Evolutionary conservation across 345 rosid genomes (phyloP).

Genomic region (Combretum micranthum): DNA sequence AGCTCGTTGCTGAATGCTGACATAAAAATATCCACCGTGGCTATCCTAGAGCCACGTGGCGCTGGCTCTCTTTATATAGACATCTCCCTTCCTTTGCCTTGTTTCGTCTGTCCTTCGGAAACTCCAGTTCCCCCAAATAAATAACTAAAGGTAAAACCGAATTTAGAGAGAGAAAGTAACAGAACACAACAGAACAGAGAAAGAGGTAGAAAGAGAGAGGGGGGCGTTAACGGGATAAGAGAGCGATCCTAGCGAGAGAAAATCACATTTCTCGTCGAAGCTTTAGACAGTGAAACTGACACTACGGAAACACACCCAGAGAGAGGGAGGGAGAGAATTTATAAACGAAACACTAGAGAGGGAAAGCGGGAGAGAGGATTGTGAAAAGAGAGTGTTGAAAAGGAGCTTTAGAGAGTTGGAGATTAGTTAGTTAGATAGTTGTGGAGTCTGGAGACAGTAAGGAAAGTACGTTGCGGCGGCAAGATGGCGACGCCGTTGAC

Average conservation of each 20-base stretch:
- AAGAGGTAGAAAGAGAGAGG: too few relatives aligned
- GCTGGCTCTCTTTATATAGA: constrained; percentile 17
- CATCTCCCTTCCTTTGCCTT: constrained; percentile 15
- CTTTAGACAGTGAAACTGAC: too few relatives aligned
- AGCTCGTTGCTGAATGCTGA: constrained; percentile 13
- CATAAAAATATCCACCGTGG: constrained; percentile 48
- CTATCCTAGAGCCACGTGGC: constrained; percentile 40
- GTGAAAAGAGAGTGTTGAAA: background rate
- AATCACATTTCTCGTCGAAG: too few relatives aligned
- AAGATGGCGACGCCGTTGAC: constrained; percentile 77
- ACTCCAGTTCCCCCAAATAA: background rate
- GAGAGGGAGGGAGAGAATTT: too few relatives aligned
- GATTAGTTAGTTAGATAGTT: background rate
- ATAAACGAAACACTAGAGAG: background rate
- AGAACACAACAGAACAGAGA: too few relatives aligned
- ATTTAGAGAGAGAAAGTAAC: background rate
- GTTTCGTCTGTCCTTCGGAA: constrained; percentile 5
- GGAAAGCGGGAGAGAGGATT: background rate
- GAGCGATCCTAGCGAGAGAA: background rate
- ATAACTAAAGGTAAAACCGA: background rate
- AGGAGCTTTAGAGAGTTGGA: constrained; percentile 3
- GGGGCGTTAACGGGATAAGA: constrained; percentile 1
- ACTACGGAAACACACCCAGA: too few relatives aligned
- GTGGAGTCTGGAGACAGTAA: background rate
- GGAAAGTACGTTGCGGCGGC: background rate